Percentiles rank a stretch among this genome's conserved stretches.
These are phyloP conservation scores for Angomonas deanei DNA, from an alignment of 208 protist species.

Conservation along the genomic window DNA sequence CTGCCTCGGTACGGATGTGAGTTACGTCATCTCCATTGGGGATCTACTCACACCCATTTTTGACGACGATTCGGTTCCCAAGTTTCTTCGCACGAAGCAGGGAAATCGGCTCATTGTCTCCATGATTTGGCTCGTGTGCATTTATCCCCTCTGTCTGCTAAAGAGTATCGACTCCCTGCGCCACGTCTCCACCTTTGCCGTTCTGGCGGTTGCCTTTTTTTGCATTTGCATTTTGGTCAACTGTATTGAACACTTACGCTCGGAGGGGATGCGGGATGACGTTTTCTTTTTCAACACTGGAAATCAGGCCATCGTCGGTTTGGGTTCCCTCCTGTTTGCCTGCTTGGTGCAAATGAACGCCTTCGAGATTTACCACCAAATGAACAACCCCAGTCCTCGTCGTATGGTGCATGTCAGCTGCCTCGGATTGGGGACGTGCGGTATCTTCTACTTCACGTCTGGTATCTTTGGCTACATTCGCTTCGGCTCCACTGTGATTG, in stretches of 20 bases:
- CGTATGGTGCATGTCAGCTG: constrained; percentile 42
- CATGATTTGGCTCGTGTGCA: constrained; percentile 54
- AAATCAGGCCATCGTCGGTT: constrained; percentile 38
- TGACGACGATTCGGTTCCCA: constrained; percentile 21
- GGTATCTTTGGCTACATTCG: constrained; percentile 79
- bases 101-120: constrained; percentile 44
- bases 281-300: constrained; percentile 42
- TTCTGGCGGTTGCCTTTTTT: constrained; percentile 70
- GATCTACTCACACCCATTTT: constrained; percentile 53
- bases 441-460: constrained; percentile 61
- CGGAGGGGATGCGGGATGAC: constrained; percentile 18
- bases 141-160: constrained; percentile 71
- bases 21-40: constrained; percentile 69
- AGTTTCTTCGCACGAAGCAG: constrained; percentile 21
- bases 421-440: constrained; percentile 39
- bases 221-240: constrained; percentile 60
- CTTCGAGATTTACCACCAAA: constrained; percentile 56
- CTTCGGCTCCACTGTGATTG: constrained; percentile 34
- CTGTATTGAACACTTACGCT: constrained; percentile 22
- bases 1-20: constrained; percentile 52
- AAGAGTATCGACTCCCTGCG: constrained; percentile 84
- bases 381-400: constrained; percentile 39
- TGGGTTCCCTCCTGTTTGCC: constrained; percentile 68
- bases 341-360: constrained; percentile 72
- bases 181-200: constrained; percentile 48